Percentiles rank a stretch among this genome's conserved stretches.
These are phyloP conservation scores for Helotiales sp. DNA, from an alignment of 2,329 filamentous ascomycete genomes.

Conservation along the genomic window DNA sequence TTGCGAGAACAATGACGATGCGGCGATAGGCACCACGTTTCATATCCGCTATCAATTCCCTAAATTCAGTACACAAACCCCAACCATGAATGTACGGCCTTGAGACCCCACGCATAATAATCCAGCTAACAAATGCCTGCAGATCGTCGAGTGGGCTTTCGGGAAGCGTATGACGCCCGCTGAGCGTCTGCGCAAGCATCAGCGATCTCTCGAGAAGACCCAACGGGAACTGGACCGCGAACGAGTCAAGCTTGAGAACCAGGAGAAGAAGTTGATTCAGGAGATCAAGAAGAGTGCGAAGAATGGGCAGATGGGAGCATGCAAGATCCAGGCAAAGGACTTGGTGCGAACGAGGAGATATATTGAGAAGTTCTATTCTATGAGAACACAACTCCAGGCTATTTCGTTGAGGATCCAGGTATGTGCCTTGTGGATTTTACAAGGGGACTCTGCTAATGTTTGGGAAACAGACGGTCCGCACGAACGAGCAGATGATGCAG, in stretches of 20 bases:
- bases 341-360: conserved; percentile 92
- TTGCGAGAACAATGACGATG: conserved; percentile 24
- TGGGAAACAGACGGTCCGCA: conserved; percentile 78
- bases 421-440: conserved; percentile 28
- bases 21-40: conserved; percentile 23
- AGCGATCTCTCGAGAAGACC: conserved; percentile 95
- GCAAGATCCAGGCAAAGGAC: conserved; percentile 98
- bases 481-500: conserved; percentile 99
- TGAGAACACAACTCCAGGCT: conserved; percentile 96
- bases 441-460: conserved; percentile 1
- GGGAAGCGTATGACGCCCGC: conserved; percentile 99
- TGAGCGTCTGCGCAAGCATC: conserved; percentile 89
- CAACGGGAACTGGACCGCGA: conserved; percentile 96
- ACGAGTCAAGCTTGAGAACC: conserved; percentile 93
- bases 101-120: neutral
- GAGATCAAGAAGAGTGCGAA: conserved; percentile 99
- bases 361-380: conserved; percentile 97
- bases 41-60: conserved; percentile 1
- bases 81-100: conserved; percentile 58
- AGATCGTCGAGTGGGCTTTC: conserved; percentile 99
- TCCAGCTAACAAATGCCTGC: conserved; percentile 16
- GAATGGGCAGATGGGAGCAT: conserved; percentile 97
- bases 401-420: conserved; percentile 95
- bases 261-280: conserved; percentile 94
- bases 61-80: neutral